Percentiles rank a stretch among this genome's conserved stretches.
phyloP scores from a whole-genome alignment of 2,329 filamentous ascomycete species.

The Cladophialophora immunda region DNA sequence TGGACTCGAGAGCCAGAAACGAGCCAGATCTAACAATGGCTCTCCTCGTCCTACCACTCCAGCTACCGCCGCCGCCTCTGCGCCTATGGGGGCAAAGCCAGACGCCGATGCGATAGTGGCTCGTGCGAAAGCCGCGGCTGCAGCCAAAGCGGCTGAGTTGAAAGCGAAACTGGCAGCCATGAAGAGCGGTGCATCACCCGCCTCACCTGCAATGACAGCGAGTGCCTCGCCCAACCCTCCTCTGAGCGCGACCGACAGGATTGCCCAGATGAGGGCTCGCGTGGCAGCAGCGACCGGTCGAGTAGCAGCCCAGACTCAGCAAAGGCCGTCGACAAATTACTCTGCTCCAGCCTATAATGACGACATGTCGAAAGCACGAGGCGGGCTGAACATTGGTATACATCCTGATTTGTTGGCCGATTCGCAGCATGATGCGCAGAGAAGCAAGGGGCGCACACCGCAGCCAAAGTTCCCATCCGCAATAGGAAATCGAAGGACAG shows the following conservation, averaged over 20 bases:
- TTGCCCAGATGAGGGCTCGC: slow-evolving; percentile 81
- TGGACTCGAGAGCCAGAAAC: slow-evolving; percentile 55
- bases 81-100: slow-evolving; percentile 37
- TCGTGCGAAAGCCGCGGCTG: slow-evolving; percentile 57
- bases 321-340: slow-evolving; percentile 54
- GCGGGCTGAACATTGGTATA: slow-evolving; percentile 77
- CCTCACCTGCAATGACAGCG: slow-evolving; percentile 38
- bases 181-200: slow-evolving; percentile 41
- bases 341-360: slow-evolving; percentile 60
- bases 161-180: slow-evolving; percentile 55
- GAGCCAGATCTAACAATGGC: slow-evolving; percentile 59
- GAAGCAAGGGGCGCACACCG: slow-evolving; percentile 46
- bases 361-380: slow-evolving; percentile 61
- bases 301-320: slow-evolving; percentile 52
- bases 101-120: slow-evolving; percentile 59
- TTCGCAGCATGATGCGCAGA: slow-evolving; percentile 53
- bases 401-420: slow-evolving; percentile 75
- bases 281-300: slow-evolving; percentile 76
- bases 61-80: slow-evolving; percentile 41
- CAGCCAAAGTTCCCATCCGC: slow-evolving; percentile 64
- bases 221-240: slow-evolving; percentile 49
- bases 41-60: slow-evolving; percentile 54
- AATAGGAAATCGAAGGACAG: slow-evolving; percentile 63
- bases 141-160: slow-evolving; percentile 58
- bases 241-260: slow-evolving; percentile 68